Evolutionary conservation across 1,284 basidiomycete genomes (phyloP), one percentile per base, ranked within the genome.

Genomic region (Grifola frondosa): DNA sequence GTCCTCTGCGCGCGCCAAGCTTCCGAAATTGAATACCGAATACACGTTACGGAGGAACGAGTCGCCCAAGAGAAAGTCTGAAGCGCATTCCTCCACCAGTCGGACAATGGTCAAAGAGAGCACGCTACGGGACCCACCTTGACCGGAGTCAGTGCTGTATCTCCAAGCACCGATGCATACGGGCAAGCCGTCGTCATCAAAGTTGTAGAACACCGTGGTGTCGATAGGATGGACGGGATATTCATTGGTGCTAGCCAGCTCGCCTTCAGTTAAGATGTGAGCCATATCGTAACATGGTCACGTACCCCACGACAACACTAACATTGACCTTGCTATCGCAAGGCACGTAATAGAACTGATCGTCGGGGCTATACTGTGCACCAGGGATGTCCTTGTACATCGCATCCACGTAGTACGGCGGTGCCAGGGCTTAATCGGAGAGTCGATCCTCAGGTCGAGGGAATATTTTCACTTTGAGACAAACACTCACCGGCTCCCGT

Each of bases 171-270:
- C 30, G 0, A 37, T 7, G 22, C 44, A 46, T 11, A 17, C 15
- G n/a, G 32, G 16, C 7, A 32, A 6, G 20, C 48, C 44, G 11
- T 25, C 21, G 11, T 17, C 31, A 7, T 16, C 30, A 11, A 34
- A 28, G 16, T 42, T 25, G n/a, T n/a, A n/a, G 17, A 45, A 22
- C 8, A 33, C 29, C 13, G 46, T 21, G 3, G 37, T 26, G 20
- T 49, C 48, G 16, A 50, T 35, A 11, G 48, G 48, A 17, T 50
- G 39, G 17, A 50, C 46, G 9, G 48, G 44, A 19, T 34, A 50
- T 6, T 21, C 15, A 6, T 30, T 12, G 11, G 33, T 33, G 19
- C 46, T 40, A n/a, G 11, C 2, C 22, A n/a, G n/a, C n/a, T n/a
- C n/a, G n/a, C n/a, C n/a, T n/a, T n/a, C n/a, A n/a, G n/a, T n/a